phyloP scores from a whole-genome alignment of 2,329 filamentous ascomycete species.

The Stagonosporopsis chrysanthemi region DNA sequence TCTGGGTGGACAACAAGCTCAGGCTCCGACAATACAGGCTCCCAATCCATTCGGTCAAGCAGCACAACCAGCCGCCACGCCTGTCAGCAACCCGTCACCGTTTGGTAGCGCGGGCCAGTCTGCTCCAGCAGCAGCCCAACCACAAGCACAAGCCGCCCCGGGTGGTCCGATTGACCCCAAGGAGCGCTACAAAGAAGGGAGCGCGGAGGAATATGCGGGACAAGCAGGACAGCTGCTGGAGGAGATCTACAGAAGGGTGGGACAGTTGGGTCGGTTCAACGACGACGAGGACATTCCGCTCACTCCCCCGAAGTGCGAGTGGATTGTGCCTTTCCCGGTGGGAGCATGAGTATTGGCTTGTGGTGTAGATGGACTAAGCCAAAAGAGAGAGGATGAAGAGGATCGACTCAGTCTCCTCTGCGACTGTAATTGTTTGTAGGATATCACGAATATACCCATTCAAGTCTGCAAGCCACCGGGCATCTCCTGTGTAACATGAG shows the following conservation, averaged over 20 bases:
- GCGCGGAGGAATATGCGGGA: conserved; percentile 65
- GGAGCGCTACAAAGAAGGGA: conserved; percentile 66
- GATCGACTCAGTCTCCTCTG: neutral
- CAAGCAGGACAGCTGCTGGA: conserved; percentile 61
- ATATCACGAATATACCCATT: neutral
- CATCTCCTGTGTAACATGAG: conserved; percentile 1
- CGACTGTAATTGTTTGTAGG: neutral
- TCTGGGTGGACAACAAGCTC: conserved; percentile 26
- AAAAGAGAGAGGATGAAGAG: neutral
- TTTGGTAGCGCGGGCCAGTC: conserved; percentile 23
- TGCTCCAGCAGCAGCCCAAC: conserved; percentile 16
- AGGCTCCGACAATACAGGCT: conserved; percentile 16
- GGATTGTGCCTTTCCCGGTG: conserved; percentile 54
- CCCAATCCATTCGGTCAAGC: conserved; percentile 35
- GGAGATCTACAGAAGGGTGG: conserved; percentile 70
- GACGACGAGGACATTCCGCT: conserved; percentile 76
- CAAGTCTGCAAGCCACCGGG: neutral
- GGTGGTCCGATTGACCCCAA: conserved; percentile 40
- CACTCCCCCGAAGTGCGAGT: conserved; percentile 79
- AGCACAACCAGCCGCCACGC: conserved; percentile 3
- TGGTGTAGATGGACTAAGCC: neutral
- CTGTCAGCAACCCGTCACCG: conserved; percentile 25
- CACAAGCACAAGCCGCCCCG: conserved; percentile 51
- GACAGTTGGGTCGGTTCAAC: conserved; percentile 71
- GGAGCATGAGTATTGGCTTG: neutral